Conservation (phyloP, 176 grass and related monocot species). For the Phyllostachys edulis region DNA sequence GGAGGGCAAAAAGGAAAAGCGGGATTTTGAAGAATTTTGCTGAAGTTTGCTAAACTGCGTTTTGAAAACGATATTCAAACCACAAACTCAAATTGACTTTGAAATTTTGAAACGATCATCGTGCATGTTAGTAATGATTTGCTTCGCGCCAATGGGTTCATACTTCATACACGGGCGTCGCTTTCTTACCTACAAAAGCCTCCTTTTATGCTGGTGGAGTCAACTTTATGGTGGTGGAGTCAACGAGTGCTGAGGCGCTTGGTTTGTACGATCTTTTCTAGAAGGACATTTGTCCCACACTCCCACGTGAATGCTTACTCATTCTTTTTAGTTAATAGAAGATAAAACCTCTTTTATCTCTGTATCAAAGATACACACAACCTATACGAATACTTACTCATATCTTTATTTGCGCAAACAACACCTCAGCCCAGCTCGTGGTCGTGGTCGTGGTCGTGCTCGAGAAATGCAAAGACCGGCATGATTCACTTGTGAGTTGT, state of each 20-base stretch:
- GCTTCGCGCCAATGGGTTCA: neutral
- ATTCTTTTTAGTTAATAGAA: no score
- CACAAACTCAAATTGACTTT: no score
- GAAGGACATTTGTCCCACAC: constrained; percentile 17
- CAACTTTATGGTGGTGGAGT: neutral
- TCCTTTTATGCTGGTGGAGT: neutral
- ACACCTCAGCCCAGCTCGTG: neutral
- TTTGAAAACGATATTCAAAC: no score
- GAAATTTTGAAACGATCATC: no score
- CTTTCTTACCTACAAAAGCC: constrained; percentile 12
- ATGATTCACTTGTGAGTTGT: neutral
- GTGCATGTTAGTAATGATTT: neutral
- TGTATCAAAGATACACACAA: no score
- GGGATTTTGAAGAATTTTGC: no score
- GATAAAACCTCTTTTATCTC: no score
- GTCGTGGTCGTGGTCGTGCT: no score
- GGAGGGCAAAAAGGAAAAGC: no score
- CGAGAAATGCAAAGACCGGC: neutral
- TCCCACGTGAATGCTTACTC: neutral
- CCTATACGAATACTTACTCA: neutral
- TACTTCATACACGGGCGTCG: neutral
- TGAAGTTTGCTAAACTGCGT: no score
- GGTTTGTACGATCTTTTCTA: neutral
- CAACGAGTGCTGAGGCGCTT: neutral
- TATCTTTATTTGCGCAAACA: neutral